Percentiles rank a stretch among this genome's conserved stretches.
phyloP scores from a whole-genome alignment of 176 grass and related monocot species.

The Musa schizocarpa region DNA sequence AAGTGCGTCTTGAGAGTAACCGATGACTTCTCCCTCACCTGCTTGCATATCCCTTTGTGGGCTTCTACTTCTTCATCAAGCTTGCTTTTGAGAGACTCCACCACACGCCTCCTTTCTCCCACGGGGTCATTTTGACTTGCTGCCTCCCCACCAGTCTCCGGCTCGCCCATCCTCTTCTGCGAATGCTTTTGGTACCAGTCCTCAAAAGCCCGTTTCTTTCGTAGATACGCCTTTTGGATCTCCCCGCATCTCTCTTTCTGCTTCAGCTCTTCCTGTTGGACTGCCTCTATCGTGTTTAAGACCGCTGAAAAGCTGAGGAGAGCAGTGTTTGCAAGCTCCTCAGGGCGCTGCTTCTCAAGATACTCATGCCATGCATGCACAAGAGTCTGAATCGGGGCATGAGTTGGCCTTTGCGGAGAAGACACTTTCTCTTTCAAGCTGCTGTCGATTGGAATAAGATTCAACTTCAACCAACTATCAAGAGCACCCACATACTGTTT shows the following conservation, averaged over 20 bases:
- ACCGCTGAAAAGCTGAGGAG: constrained; percentile 74
- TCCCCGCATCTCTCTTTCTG: constrained; percentile 66
- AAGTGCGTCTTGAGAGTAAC: constrained; percentile 67
- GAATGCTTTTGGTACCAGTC: constrained; percentile 81
- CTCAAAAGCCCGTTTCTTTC: constrained; percentile 67
- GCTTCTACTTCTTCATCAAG: constrained; percentile 53
- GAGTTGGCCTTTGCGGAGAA: constrained; percentile 60
- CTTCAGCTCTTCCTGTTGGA: constrained; percentile 93
- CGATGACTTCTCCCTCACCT: constrained; percentile 85
- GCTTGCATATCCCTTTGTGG: constrained; percentile 57
- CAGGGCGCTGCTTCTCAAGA: constrained; percentile 57
- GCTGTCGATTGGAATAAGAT: constrained; percentile 87
- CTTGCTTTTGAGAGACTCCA: constrained; percentile 66
- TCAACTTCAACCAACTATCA: constrained; percentile 76
- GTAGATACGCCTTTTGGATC: constrained; percentile 42
- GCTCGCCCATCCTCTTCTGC: constrained; percentile 30
- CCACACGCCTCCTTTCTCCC: constrained; percentile 46
- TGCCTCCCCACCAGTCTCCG: constrained; percentile 30
- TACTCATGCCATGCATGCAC: constrained; percentile 74
- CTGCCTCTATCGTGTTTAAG: constrained; percentile 51
- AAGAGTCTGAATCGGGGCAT: constrained; percentile 64
- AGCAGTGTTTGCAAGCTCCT: constrained; percentile 66
- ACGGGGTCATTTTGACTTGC: constrained; percentile 48
- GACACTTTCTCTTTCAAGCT: constrained; percentile 89
- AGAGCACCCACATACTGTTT: constrained; percentile 77